Evolutionary conservation across 306 rosid species (phyloP).

Genomic region (Acmispon strigosus): DNA sequence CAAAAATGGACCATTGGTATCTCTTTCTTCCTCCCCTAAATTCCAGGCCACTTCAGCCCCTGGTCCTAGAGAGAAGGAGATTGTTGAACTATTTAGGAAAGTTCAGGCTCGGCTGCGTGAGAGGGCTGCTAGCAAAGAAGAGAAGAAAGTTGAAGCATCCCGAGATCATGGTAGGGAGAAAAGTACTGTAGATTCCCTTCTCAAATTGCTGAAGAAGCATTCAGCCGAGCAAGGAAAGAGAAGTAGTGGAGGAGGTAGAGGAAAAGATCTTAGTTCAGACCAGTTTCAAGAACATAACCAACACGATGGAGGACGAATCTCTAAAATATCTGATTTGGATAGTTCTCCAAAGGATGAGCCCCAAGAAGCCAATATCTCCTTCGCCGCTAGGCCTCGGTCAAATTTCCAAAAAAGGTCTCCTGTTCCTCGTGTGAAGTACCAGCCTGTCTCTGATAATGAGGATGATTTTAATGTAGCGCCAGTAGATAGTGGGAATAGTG

Average conservation of each 20-base stretch:
- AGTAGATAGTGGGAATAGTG: slow-evolving; percentile 24
- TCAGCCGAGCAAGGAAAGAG: slow-evolving; percentile 73
- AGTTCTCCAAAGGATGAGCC: slow-evolving; percentile 41
- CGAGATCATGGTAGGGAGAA: slow-evolving; percentile 57
- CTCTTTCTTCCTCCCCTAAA: slow-evolving; percentile 53
- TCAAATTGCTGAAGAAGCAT: slow-evolving; percentile 76
- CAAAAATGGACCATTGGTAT: slow-evolving; percentile 63
- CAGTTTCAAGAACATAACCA: slow-evolving; percentile 43
- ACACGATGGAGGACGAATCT: slow-evolving; percentile 31
- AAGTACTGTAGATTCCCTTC: slow-evolving; percentile 85
- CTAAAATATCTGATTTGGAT: slow-evolving; percentile 36
- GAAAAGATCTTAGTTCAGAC: slow-evolving; percentile 36
- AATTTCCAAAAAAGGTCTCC: slow-evolving; percentile 83
- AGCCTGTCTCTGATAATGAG: slow-evolving; percentile 41
- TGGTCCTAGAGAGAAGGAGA: slow-evolving; percentile 93
- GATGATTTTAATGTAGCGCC: slow-evolving; percentile 20
- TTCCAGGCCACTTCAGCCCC: slow-evolving; percentile 72
- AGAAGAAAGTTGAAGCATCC: slow-evolving; percentile 56
- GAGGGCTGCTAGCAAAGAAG: slow-evolving; percentile 71
- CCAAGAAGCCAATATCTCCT: slow-evolving; percentile 34
- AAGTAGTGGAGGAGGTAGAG: slow-evolving; percentile 32
- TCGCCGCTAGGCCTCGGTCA: slow-evolving; percentile 60
- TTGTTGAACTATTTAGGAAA: slow-evolving; percentile 86
- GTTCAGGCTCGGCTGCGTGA: slow-evolving; percentile 89
- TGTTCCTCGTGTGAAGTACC: slow-evolving; percentile 59